phyloP scores from a whole-genome alignment of 345 rosid genomes.

The Citrus sp. region DNA sequence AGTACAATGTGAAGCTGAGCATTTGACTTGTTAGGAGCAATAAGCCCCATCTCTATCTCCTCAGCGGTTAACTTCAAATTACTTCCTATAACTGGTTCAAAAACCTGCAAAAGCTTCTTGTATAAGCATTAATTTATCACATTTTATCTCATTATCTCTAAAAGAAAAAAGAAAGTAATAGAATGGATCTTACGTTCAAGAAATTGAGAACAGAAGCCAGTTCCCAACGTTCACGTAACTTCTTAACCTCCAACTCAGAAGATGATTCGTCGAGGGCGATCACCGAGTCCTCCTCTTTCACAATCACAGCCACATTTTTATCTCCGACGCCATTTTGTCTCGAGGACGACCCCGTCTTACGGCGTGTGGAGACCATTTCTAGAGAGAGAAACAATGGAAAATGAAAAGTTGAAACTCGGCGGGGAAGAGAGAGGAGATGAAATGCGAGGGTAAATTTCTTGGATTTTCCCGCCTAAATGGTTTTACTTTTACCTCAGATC shows the following conservation, averaged over 20 bases:
- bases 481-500: slow-evolving; percentile 10
- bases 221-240: slow-evolving; percentile 82
- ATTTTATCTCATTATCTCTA: not conserved
- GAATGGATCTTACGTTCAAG: slow-evolving; percentile 40
- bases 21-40: slow-evolving; percentile 41
- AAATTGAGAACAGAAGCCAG: slow-evolving; percentile 91
- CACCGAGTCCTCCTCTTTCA: slow-evolving; percentile 18
- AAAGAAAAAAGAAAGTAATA: not conserved
- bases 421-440: not conserved
- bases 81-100: slow-evolving; percentile 52
- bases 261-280: slow-evolving; percentile 23
- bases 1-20: slow-evolving; percentile 70
- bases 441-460: not conserved
- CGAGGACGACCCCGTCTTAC: slow-evolving; percentile 16
- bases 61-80: slow-evolving; percentile 67
- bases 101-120: slow-evolving; percentile 45
- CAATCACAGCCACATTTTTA: not conserved
- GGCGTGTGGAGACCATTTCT: slow-evolving; percentile 38
- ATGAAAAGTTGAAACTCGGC: not conserved
- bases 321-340: not conserved
- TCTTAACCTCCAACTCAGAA: slow-evolving; percentile 34
- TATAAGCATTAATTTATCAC: not conserved
- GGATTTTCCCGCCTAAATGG: slow-evolving; percentile 29
- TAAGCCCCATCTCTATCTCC: slow-evolving; percentile 66
- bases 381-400: slow-evolving; percentile 2